phyloP scores from a whole-genome alignment of 306 rosid genomes.

The Pyrus communis region DNA sequence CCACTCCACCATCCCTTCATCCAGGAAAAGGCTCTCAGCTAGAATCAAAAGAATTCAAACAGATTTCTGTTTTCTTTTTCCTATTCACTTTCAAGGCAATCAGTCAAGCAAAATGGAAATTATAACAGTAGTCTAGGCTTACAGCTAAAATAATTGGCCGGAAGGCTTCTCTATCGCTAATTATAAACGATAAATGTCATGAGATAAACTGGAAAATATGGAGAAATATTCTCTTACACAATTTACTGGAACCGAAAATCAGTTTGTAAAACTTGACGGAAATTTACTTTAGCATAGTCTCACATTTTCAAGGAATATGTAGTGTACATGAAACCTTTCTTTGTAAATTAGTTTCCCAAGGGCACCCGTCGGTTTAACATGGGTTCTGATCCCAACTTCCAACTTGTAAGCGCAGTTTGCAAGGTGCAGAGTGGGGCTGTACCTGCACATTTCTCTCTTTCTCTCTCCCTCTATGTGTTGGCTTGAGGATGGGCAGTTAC shows the following conservation, averaged over 20 bases:
- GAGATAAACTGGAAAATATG: neutral
- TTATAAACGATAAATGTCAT: neutral
- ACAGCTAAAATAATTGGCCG: neutral
- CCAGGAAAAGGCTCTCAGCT: slow-evolving; percentile 15
- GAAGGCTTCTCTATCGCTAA: neutral
- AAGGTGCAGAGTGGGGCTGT: too few species aligned
- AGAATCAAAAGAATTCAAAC: slow-evolving; percentile 6
- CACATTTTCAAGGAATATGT: too few species aligned
- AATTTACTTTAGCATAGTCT: too few species aligned
- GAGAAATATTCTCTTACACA: neutral
- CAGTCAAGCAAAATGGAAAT: slow-evolving; percentile 5
- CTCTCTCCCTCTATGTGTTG: neutral
- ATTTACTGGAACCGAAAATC: neutral
- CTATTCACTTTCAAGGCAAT: neutral
- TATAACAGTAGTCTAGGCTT: neutral
- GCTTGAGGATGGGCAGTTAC: neutral
- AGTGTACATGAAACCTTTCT: neutral
- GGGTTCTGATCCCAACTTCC: too few species aligned
- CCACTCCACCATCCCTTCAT: slow-evolving; percentile 96
- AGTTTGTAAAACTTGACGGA: neutral
- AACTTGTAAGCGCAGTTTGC: too few species aligned
- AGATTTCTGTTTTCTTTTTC: neutral
- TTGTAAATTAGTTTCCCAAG: neutral
- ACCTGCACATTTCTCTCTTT: too few species aligned
- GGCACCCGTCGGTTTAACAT: neutral